A percentile compares a stretch with the other conserved stretches of the same genome.
phyloP scores from a whole-genome alignment of 2,329 filamentous ascomycete genomes.

The Fusarium sp. region DNA sequence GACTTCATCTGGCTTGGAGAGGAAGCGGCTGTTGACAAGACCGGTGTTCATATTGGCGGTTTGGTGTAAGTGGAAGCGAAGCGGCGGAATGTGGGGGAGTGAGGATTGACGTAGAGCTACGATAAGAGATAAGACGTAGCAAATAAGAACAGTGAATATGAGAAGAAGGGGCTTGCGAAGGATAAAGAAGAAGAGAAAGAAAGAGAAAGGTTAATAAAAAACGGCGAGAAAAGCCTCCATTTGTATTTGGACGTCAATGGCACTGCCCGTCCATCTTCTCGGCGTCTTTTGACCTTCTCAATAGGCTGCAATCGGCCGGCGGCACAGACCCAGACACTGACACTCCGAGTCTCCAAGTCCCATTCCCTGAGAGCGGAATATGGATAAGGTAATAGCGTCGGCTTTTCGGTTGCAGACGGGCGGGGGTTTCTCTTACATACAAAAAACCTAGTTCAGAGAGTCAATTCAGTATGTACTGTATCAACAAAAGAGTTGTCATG shows the following conservation, averaged over 20 bases:
- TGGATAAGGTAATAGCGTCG: conserved; percentile 43
- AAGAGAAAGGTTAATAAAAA: neutral
- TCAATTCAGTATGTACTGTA: neutral
- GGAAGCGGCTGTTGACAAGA: conserved; percentile 76
- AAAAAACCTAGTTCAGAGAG: neutral
- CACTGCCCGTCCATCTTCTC: conserved; percentile 30
- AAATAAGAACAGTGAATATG: conserved; percentile 1
- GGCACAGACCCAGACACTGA: conserved; percentile 16
- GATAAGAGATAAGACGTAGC: conserved; percentile 27
- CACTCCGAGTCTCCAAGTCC: conserved; percentile 4
- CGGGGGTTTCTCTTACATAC: conserved; percentile 32
- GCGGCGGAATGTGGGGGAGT: conserved; percentile 34
- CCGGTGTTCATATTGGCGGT: conserved; percentile 60
- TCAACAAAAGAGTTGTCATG: conserved; percentile 1
- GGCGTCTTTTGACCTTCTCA: conserved; percentile 20
- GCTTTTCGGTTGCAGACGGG: conserved; percentile 22
- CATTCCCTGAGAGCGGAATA: conserved; percentile 30
- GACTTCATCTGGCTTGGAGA: conserved; percentile 80
- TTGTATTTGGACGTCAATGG: conserved; percentile 35
- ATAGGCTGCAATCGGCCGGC: conserved; percentile 45
- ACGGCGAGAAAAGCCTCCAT: conserved; percentile 26
- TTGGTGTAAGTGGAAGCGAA: conserved; percentile 33
- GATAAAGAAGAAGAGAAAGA: neutral
- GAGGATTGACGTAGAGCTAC: conserved; percentile 40
- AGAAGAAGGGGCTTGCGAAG: neutral